Percentiles rank a stretch among this genome's conserved stretches.
Conservation (phyloP, 129 eudicot genomes). For the sunflower (Helianthus annuus) region DNA sequence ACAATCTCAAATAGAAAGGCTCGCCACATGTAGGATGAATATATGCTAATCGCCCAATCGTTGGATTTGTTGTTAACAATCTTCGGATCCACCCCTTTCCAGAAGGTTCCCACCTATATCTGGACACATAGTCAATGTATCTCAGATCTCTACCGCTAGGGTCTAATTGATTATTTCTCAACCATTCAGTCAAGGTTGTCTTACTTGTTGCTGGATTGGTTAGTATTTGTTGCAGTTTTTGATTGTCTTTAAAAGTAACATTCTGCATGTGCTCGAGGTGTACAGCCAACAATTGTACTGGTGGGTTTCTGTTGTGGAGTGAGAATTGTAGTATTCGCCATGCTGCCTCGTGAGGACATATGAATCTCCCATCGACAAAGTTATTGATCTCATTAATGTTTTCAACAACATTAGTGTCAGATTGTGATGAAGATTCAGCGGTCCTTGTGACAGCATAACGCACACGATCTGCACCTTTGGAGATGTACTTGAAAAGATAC, state of each 20-base stretch:
- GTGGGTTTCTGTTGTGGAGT: neutral
- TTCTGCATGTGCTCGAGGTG: neutral
- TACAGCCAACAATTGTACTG: neutral
- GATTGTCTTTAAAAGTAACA: neutral
- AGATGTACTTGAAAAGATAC: neutral
- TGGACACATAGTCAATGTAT: no score
- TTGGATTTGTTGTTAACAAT: no score
- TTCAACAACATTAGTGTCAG: no score
- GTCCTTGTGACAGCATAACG: neutral
- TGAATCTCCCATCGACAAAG: neutral
- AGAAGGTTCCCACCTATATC: no score
- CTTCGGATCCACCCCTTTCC: no score
- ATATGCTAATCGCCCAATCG: neutral
- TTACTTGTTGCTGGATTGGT: no score
- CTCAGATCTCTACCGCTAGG: no score
- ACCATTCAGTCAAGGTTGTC: no score
- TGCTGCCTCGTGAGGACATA: neutral
- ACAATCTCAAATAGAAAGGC: neutral
- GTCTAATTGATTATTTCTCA: no score
- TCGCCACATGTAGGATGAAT: slow-evolving; percentile 7
- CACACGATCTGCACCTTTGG: neutral
- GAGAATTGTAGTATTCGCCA: neutral
- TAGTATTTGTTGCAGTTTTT: no score
- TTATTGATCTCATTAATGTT: neutral
- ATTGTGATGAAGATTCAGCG: no score